These are phyloP conservation scores for Annulohypoxylon truncatum DNA, from an alignment of 2,329 filamentous ascomycete genomes.

Conservation along the genomic window DNA sequence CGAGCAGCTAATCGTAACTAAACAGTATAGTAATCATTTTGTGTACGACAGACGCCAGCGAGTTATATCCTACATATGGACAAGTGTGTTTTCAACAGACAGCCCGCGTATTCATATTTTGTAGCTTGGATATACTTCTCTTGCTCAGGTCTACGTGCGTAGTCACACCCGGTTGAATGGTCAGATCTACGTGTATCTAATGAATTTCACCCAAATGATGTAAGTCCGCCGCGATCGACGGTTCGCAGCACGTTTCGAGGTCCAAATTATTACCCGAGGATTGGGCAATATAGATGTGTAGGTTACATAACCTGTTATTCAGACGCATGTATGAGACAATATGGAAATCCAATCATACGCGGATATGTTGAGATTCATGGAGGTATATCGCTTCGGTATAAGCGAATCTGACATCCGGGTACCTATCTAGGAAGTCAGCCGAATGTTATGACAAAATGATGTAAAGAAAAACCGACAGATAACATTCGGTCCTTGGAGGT, in stretches of 20 bases:
- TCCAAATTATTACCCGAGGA: background rate
- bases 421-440: background rate
- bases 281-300: background rate
- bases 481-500: background rate
- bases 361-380: background rate
- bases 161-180: constrained; percentile 9
- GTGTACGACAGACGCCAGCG: background rate
- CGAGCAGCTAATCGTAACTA: background rate
- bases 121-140: background rate
- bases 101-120: background rate
- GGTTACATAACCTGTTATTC: background rate
- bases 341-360: constrained; percentile 2
- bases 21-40: background rate
- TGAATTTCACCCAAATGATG: constrained; percentile 36
- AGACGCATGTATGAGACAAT: background rate
- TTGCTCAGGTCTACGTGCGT: background rate
- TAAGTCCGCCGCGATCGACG: constrained; percentile 29
- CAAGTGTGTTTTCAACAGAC: background rate
- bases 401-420: background rate
- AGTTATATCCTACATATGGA: background rate
- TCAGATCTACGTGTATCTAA: constrained; percentile 16
- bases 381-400: background rate
- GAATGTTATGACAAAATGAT: background rate
- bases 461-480: background rate
- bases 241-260: constrained; percentile 16